Base-by-base conservation (phyloP, 179 eudicot species). In the Vitellaria paradoxa region DNA sequence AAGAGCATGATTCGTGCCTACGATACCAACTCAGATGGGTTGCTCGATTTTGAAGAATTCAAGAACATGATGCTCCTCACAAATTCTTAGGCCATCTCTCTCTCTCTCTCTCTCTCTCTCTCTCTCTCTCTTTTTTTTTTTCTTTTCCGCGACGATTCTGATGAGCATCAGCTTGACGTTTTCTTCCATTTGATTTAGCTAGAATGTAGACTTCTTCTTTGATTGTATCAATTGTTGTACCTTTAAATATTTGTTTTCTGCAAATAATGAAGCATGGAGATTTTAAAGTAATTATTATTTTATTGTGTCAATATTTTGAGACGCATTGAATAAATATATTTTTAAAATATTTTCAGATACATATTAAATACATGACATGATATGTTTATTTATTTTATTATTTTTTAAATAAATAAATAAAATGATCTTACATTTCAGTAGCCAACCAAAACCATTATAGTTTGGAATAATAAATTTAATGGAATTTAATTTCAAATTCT, bases 31-130 rank as follows among this genome's bases (percentile, higher is more conserved):
- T 79, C 83, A 0, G 97, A 91, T 66, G 98, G 98, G 63, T 69
- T 84, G 65, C 86, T 93, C 5, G 97, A 93, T 80, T 93, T 93
- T 74, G 85, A 87, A 3, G 98, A 93, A 87, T 91, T 93, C 56
- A 91, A 90, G 88, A 79, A 49, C 14, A 93, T 93, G 97, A 91
- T 91, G 97, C 23, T 67, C 73, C 46, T 46, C 26, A 70, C 13
- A 26, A 5, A 68, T 23, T 46, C 72, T n/a, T 46, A 13, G 46
- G 37, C 1, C 37, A 30, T 30, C 1, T 30, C 2, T 30, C 37
- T 30, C 37, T 30, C 37, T 30, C 37, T 2, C 37, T 30, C 37
- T 30, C 37, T 30, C 37, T 15, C 18, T 59, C 6, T 59, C 21
- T 18, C 18, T 17, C 18, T 59, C 12, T 4, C 5, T 59, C 18